Evolutionary conservation across 2,329 filamentous ascomycete genomes (phyloP), one percentile per base, ranked within the genome.

Genomic region (Pseudovirgaria hyperparasitica): DNA sequence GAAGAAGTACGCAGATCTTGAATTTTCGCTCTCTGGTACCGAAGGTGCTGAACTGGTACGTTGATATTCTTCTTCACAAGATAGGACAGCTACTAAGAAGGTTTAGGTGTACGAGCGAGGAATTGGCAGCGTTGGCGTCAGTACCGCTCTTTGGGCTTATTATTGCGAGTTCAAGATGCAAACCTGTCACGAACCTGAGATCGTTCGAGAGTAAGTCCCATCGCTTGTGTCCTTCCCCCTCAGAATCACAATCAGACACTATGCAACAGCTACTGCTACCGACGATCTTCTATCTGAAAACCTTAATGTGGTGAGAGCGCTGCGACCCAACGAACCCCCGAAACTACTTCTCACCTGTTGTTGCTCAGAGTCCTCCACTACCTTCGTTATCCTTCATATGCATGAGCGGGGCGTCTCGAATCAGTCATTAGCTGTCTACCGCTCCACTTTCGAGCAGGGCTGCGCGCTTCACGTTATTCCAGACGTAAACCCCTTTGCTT

Each of bases 191-290:
- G 85, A 92, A 52, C 72, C 82, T 46, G 82, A 92, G 53, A 70
- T 92, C 58, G 92, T 94, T 63, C 78, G 90, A 92, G 90, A 96
- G 90, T 98, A 93, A 96, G 90, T 96, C 70, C 63, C 59, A 52
- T 57, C 60, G 14, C 17, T 26, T 28, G 34, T 25, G 39, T 40
- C 45, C 42, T 43, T 37, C 36, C 45, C 38, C 38, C 26, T 10
- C 18, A 27, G 16, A 46, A 43, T 35, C 31, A 39, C 38, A 41
- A 33, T 38, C 32, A 36, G 42, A 44, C 39, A 41, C 37, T 37
- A 36, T 38, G n/a, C 20, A 16, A 17, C 5, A 10, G 19, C 19
- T 9, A 10, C 9, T 17, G 24, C 12, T 31, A 38, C 33, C 33
- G 32, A 34, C 29, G 29, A 27, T n/a, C n/a, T n/a, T n/a, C n/a